Conservation (phyloP, 2,329 filamentous ascomycete genomes). For the Cadophora gregata region DNA sequence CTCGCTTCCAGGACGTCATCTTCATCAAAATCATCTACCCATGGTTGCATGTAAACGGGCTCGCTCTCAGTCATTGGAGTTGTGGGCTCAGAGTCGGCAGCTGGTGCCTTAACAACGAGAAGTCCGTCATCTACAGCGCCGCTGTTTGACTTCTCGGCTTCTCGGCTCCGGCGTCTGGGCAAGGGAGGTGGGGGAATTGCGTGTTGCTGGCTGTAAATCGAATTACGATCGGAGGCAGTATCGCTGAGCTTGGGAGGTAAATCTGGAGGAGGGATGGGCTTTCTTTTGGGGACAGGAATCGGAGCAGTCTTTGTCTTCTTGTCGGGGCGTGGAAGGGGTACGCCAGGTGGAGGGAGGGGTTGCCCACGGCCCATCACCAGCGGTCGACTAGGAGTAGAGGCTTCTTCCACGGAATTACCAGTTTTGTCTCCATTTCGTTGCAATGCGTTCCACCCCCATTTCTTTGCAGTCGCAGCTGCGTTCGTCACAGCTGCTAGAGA, state of each 20-base stretch:
- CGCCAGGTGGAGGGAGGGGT: slow-evolving; percentile 81
- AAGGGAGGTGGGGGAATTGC: slow-evolving; percentile 53
- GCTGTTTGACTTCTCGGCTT: slow-evolving; percentile 46
- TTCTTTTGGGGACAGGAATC: slow-evolving; percentile 67
- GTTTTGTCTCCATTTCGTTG: slow-evolving; percentile 52
- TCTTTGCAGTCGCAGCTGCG: slow-evolving; percentile 60
- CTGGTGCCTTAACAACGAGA: slow-evolving; percentile 70
- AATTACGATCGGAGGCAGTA: slow-evolving; percentile 42
- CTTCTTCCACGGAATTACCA: slow-evolving; percentile 44
- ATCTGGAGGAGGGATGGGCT: slow-evolving; percentile 58
- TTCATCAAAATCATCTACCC: slow-evolving; percentile 46
- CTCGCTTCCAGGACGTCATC: slow-evolving; percentile 26
- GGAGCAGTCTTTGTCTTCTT: slow-evolving; percentile 63
- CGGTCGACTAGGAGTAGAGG: slow-evolving; percentile 62
- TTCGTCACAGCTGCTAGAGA: slow-evolving; percentile 61
- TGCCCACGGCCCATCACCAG: slow-evolving; percentile 75
- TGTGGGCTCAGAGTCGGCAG: slow-evolving; percentile 64
- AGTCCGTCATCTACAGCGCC: slow-evolving; percentile 56
- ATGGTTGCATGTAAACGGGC: slow-evolving; percentile 43
- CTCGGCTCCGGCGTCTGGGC: slow-evolving; percentile 47
- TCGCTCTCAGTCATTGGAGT: slow-evolving; percentile 53
- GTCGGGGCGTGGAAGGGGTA: slow-evolving; percentile 74
- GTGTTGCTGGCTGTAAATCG: slow-evolving; percentile 36
- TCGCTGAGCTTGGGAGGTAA: slow-evolving; percentile 42
- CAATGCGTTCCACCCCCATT: slow-evolving; percentile 65